Conservation (phyloP, 192 early-diverging fungal genomes). For the Dispira simplex region DNA sequence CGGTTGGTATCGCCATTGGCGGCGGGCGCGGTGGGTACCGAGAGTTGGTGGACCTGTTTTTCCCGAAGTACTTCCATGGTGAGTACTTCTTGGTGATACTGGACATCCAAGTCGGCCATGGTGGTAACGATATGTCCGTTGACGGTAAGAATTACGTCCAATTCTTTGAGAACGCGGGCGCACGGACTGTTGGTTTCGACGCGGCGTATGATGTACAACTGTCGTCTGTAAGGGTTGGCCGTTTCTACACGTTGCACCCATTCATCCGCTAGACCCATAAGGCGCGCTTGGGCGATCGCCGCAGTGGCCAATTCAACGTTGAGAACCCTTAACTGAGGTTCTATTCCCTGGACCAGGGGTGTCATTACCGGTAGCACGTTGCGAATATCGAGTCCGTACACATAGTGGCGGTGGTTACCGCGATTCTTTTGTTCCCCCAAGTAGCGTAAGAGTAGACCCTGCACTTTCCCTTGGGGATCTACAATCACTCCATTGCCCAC, state of each 20-base stretch:
- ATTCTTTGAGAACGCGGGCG: conserved; percentile 13
- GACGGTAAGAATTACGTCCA: conserved; percentile 19
- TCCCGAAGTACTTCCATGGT: conserved; percentile 18
- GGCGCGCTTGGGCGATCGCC: conserved; percentile 13
- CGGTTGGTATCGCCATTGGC: conserved; percentile 11
- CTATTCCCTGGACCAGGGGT: conserved; percentile 1
- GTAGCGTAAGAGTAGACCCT: conserved; percentile 52
- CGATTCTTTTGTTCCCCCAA: conserved; percentile 50
- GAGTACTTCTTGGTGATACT: conserved; percentile 10
- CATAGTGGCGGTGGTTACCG: conserved; percentile 40
- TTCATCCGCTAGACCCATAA: conserved; percentile 12
- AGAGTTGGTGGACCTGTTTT: conserved; percentile 11
- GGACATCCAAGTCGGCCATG: conserved; percentile 17
- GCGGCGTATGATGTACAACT: conserved; percentile 14
- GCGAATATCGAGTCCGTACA: conserved; percentile 32
- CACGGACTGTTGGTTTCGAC: conserved; percentile 7
- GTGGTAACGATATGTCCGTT: conserved; percentile 9
- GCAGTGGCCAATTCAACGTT: conserved; percentile 16
- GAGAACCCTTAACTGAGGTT: conserved; percentile 12
- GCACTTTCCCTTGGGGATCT: conserved; percentile 33
- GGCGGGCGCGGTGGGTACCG: conserved; percentile 15
- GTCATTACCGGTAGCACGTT: conserved; percentile 24
- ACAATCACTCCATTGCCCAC: conserved; percentile 43
- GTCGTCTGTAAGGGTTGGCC: not conserved
- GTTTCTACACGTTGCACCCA: conserved; percentile 10